Percentiles rank a stretch among this genome's conserved stretches.
Evolutionary conservation across 2,329 filamentous ascomycete genomes (phyloP).

Genomic region (Diaporthe citriasiana): DNA sequence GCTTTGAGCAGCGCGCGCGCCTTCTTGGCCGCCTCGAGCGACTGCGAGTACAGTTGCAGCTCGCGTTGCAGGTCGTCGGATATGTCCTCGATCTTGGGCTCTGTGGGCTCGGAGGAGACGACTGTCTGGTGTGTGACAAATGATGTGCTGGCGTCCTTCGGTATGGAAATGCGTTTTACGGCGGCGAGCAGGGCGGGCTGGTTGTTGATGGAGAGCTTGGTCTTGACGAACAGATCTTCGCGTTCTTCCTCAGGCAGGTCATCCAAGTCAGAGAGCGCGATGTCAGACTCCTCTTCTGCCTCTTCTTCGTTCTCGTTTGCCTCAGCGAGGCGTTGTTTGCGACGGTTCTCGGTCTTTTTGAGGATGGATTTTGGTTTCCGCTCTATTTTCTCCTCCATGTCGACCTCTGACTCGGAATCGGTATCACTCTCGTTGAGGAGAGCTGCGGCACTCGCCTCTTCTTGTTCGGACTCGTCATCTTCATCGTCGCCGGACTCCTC

Average conservation of each 20-base stretch:
- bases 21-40: slow-evolving; percentile 80
- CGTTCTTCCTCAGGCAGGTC: slow-evolving; percentile 79
- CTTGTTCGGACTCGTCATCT: slow-evolving; percentile 47
- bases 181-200: slow-evolving; percentile 85
- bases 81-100: slow-evolving; percentile 80
- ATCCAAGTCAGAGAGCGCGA: slow-evolving; percentile 89
- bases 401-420: slow-evolving; percentile 77
- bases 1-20: slow-evolving; percentile 82
- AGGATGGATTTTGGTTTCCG: slow-evolving; percentile 57
- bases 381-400: slow-evolving; percentile 80
- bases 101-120: slow-evolving; percentile 75
- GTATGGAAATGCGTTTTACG: slow-evolving; percentile 82
- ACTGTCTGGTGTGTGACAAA: slow-evolving; percentile 90
- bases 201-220: slow-evolving; percentile 98
- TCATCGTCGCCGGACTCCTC: slow-evolving; percentile 49
- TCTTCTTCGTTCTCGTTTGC: slow-evolving; percentile 72
- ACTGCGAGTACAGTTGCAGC: slow-evolving; percentile 92
- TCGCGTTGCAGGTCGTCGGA: slow-evolving; percentile 94
- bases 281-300: slow-evolving; percentile 80
- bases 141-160: slow-evolving; percentile 74
- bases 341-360: slow-evolving; percentile 61
- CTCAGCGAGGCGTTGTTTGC: slow-evolving; percentile 54
- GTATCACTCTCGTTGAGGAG: slow-evolving; percentile 71
- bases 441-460: slow-evolving; percentile 52
- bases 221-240: slow-evolving; percentile 88